These are phyloP conservation scores for Nakazawaea holstii DNA, from an alignment of 805 yeast genomes.

Conservation along the genomic window DNA sequence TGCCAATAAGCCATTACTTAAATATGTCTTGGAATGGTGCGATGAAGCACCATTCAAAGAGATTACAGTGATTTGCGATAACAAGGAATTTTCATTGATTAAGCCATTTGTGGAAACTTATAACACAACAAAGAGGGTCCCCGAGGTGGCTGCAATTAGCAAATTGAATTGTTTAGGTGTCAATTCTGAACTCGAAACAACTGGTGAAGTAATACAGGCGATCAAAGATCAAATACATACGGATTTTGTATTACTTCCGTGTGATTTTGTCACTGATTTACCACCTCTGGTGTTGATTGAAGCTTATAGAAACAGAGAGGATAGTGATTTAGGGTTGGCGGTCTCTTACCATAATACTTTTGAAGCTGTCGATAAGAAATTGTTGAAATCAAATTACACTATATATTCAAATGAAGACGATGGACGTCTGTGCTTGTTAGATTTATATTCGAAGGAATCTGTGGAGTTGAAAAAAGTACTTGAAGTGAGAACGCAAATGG, in stretches of 20 bases:
- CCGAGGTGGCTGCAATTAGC: conserved; percentile 24
- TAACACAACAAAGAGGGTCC: conserved; percentile 30
- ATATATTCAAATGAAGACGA: conserved; percentile 47
- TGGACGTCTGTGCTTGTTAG: conserved; percentile 53
- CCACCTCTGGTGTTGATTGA: conserved; percentile 88
- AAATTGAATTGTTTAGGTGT: conserved; percentile 37
- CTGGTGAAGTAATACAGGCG: conserved; percentile 60
- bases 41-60: conserved; percentile 73
- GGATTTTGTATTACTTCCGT: conserved; percentile 81
- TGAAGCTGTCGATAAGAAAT: conserved; percentile 76
- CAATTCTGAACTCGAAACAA: conserved; percentile 35
- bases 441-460: conserved; percentile 62
- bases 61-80: conserved; percentile 57
- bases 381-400: conserved; percentile 62
- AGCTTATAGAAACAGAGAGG: conserved; percentile 69
- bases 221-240: conserved; percentile 34
- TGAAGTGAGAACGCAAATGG: conserved; percentile 76
- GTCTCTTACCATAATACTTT: conserved; percentile 71
- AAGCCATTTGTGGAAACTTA: conserved; percentile 43
- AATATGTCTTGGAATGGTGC: conserved; percentile 90
- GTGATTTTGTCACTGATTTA: conserved; percentile 89
- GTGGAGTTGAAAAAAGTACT: conserved; percentile 70
- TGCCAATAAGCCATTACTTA: conserved; percentile 88
- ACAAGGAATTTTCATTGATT: conserved; percentile 41
- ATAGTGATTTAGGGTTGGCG: conserved; percentile 64